Base-by-base conservation (phyloP, 2,329 filamentous ascomycete species). In the Ophioceras dolichostomum region DNA sequence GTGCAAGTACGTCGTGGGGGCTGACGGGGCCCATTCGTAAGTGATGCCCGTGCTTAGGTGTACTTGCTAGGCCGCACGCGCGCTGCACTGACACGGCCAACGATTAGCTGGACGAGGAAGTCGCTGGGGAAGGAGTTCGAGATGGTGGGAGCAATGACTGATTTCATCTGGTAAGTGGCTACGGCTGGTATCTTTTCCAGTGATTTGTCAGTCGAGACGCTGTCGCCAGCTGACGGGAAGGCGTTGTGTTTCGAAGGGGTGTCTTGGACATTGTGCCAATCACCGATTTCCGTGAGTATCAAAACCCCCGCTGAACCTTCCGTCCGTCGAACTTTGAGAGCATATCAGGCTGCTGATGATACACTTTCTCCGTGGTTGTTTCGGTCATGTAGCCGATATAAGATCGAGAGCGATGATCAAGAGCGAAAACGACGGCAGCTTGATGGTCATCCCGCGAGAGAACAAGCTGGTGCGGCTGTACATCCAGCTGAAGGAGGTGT, bases 11-110 rank as follows among this genome's bases (percentile, higher is more conserved):
- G 61, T 84, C 21, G 63, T 85, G 4, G 79, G 79, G 1, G 77
- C 73, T 32, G 79, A 83, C 43, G 79, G 79, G 0, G 79, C 79
- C 0, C 76, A 79, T n/a, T n/a, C n/a, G n/a, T n/a, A n/a, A n/a
- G n/a, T n/a, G n/a, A n/a, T n/a, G n/a, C n/a, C n/a, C n/a, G n/a
- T n/a, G n/a, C n/a, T n/a, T n/a, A n/a, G n/a, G n/a, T n/a, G n/a
- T n/a, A n/a, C n/a, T n/a, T n/a, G n/a, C n/a, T n/a, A n/a, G n/a
- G n/a, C n/a, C n/a, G n/a, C n/a, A n/a, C n/a, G n/a, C n/a, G n/a
- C n/a, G n/a, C n/a, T n/a, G n/a, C n/a, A n/a, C n/a, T n/a, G n/a
- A n/a, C n/a, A n/a, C n/a, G n/a, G n/a, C n/a, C n/a, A n/a, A n/a
- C n/a, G n/a, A n/a, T n/a, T 47, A 76, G 68, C 39, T 82, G 76